Evolutionary conservation across 495 filamentous ascomycete genomes (phyloP), one percentile per base, ranked within the genome.

Genomic region (Choiromyces venosus): DNA sequence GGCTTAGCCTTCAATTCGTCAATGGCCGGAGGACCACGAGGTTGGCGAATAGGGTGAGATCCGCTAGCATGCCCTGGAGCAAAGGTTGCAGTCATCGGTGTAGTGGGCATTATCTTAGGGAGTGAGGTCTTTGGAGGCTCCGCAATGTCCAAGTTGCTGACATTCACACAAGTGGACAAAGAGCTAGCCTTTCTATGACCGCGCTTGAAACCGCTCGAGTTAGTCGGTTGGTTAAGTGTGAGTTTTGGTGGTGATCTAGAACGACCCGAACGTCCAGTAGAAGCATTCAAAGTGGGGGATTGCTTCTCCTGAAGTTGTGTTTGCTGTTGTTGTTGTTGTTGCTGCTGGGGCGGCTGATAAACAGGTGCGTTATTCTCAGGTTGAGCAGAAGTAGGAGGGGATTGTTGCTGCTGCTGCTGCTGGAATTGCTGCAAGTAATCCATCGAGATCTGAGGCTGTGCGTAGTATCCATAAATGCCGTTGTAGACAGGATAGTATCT

Each of bases 11-110:
- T 87, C 71, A 99, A 89, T 82, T 99, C 94, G 76, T 99, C 96
- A 65, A 98, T 86, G 2, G 92, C 88, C 7, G 96, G 96, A 25
- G 95, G 95, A 39, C 93, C 93, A 79, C 93, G 92, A 66, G 95
- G 95, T 82, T 98, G 96, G 74, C 95, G 95, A 72, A 90, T 85
- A 5, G 95, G 95, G 81, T 98, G 96, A 84, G 97, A 94, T 77
- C 95, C 95, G 73, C 96, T 93, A 69, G 86, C 89, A 80, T 97
- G 94, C 56, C 95, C 95, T 66, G 96, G 95, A 37, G 93, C 96
- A 81, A 98, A 98, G 12, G 93, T 92, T 69, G 91, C 92, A 66
- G 90, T 92, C 81, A 89, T 85, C 2, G 96, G 95, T 37, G 94
- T 94, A 71, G 88, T 84, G 5, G 95, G 92, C 78, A 96, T 87